Evolutionary conservation across 768 basidiomycete genomes (phyloP).

Genomic region (Paxillus ammoniavirescens): DNA sequence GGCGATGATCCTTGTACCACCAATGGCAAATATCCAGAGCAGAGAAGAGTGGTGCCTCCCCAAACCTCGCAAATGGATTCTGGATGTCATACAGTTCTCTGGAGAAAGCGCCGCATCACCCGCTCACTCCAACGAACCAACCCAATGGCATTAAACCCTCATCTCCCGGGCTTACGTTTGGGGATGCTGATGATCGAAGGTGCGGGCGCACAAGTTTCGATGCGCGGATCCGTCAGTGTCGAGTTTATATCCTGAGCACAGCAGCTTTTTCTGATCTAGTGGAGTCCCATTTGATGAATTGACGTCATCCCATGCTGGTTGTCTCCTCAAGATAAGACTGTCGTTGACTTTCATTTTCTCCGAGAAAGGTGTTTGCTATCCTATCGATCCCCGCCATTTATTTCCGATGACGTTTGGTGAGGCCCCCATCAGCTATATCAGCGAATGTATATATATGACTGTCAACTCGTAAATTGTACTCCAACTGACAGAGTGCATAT

Average conservation of each 20-base stretch:
- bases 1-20: not conserved
- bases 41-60: conserved; percentile 12
- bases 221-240: not conserved
- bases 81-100: not conserved
- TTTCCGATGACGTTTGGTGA: not conserved
- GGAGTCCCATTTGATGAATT: too few relatives aligned
- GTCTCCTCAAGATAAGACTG: too few relatives aligned
- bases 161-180: not conserved
- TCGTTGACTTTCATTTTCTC: too few relatives aligned
- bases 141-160: not conserved
- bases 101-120: not conserved
- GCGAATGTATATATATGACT: not conserved
- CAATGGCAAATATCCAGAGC: conserved; percentile 15
- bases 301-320: too few relatives aligned
- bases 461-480: too few relatives aligned
- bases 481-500: too few relatives aligned
- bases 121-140: not conserved
- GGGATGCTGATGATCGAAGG: not conserved
- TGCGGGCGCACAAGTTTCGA: not conserved
- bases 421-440: too few relatives aligned
- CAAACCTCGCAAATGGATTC: not conserved
- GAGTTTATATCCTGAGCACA: not conserved
- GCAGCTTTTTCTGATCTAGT: not conserved
- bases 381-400: not conserved
- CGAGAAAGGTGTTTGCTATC: not conserved